Evolutionary conservation across 148 eudicot genomes (phyloP).

Genomic region (Arctostaphylos glauca): DNA sequence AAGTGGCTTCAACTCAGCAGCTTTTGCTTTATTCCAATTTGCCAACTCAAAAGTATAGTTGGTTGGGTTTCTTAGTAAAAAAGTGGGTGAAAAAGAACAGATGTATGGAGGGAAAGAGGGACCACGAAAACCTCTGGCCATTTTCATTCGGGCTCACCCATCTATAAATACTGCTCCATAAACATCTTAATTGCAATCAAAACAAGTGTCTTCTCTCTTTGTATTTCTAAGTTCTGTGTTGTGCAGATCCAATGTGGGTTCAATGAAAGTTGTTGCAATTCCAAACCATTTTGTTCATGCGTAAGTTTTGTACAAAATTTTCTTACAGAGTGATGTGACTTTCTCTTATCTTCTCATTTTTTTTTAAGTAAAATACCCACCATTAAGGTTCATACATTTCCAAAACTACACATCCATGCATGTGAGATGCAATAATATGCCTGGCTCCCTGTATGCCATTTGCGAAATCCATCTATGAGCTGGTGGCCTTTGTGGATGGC

Average conservation of each 20-base stretch:
- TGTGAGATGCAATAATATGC: constrained; percentile 26
- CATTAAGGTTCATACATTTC: not conserved
- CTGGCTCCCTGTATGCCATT: constrained; percentile 57
- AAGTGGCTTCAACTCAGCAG: constrained; percentile 23
- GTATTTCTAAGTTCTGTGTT: not conserved
- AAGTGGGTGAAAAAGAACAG: constrained; percentile 15
- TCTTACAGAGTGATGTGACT: not conserved
- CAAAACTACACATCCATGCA: not conserved
- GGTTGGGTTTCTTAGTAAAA: constrained; percentile 23
- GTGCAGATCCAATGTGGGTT: not conserved
- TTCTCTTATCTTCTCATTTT: not conserved
- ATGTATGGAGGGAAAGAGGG: constrained; percentile 12
- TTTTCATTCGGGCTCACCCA: constrained; percentile 4
- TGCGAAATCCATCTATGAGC: constrained; percentile 14
- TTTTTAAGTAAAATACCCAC: not conserved
- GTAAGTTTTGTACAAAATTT: not conserved
- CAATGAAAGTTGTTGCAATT: not conserved
- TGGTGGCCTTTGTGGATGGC: constrained; percentile 32
- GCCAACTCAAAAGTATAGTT: constrained; percentile 35
- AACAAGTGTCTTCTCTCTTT: not conserved
- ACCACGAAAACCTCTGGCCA: constrained; percentile 5
- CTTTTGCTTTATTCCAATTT: constrained; percentile 22
- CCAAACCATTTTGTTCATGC: not conserved
- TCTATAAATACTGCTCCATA: constrained; percentile 4
- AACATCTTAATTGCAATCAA: not conserved